A percentile compares a stretch with the other conserved stretches of the same genome.
Conservation (phyloP, 2,329 filamentous ascomycete species). For the Fonsecaea multimorphosa region DNA sequence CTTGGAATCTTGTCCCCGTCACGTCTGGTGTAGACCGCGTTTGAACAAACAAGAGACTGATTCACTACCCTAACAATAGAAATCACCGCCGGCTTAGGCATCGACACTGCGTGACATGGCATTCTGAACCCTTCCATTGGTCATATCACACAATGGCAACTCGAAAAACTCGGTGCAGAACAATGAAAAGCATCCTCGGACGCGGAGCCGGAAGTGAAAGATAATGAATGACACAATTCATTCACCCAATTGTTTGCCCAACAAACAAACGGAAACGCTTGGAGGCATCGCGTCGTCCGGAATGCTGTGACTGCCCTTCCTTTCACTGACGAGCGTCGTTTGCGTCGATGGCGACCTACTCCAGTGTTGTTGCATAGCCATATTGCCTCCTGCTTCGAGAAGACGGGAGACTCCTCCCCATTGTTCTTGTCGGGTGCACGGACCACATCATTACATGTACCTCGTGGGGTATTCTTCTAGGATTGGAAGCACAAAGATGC, state of each 20-base stretch:
- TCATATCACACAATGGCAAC: neutral
- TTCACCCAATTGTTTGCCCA: neutral
- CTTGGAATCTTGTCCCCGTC: neutral
- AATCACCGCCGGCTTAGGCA: neutral
- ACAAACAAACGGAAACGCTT: neutral
- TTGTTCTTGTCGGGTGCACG: neutral
- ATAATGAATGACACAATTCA: neutral
- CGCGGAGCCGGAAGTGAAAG: neutral
- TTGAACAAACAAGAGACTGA: neutral
- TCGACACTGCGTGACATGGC: neutral
- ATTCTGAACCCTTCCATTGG: neutral
- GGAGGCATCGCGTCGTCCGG: neutral
- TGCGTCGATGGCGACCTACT: neutral
- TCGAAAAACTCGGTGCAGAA: neutral
- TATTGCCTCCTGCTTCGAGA: neutral
- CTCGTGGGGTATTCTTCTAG: neutral
- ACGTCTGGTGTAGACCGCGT: neutral
- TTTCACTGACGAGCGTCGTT: neutral
- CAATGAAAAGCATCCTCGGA: neutral
- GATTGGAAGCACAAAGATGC: neutral
- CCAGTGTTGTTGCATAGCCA: neutral
- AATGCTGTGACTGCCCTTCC: neutral
- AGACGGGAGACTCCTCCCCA: neutral
- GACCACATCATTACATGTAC: neutral
- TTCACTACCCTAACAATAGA: neutral